Conservation (phyloP, 768 basidiomycete species). For the Kondoa malvinella region DNA sequence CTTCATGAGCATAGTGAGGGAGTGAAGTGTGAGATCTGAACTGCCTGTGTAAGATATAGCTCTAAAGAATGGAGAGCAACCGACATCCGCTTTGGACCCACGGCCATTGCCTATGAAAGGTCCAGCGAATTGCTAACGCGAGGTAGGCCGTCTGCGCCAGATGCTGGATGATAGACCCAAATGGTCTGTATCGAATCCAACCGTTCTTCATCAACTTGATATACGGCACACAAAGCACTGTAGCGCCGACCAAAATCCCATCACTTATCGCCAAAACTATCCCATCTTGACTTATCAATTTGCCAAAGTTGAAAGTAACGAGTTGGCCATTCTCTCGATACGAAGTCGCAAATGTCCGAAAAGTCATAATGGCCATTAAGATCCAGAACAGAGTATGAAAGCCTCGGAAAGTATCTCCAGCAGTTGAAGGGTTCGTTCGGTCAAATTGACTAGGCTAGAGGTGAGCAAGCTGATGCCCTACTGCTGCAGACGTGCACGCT, state of each 20-base stretch:
- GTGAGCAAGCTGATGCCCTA: not conserved
- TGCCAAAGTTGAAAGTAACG: constrained; percentile 61
- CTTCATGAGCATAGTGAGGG: constrained; percentile 44
- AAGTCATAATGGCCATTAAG: constrained; percentile 57
- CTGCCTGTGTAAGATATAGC: not conserved
- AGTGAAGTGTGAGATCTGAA: constrained; percentile 51
- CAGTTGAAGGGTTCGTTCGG: constrained; percentile 14
- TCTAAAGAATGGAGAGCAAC: not conserved
- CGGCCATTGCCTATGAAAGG: constrained; percentile 44
- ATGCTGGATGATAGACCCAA: constrained; percentile 64
- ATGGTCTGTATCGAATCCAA: constrained; percentile 65
- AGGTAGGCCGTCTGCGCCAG: constrained; percentile 55
- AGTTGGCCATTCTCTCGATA: constrained; percentile 62
- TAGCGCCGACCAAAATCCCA: constrained; percentile 57
- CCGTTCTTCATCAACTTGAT: constrained; percentile 50
- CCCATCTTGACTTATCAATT: constrained; percentile 73
- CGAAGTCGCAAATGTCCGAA: constrained; percentile 40
- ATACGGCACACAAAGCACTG: constrained; percentile 61
- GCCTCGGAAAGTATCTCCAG: constrained; percentile 12
- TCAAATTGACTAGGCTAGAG: constrained; percentile 16
- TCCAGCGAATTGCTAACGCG: constrained; percentile 65
- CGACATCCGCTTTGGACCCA: constrained; percentile 20
- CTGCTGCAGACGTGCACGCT: not conserved
- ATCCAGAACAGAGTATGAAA: constrained; percentile 89
- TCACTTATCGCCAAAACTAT: constrained; percentile 68